phyloP scores from a whole-genome alignment of 1,284 basidiomycete species.

The Apiotrichum gamsii region DNA sequence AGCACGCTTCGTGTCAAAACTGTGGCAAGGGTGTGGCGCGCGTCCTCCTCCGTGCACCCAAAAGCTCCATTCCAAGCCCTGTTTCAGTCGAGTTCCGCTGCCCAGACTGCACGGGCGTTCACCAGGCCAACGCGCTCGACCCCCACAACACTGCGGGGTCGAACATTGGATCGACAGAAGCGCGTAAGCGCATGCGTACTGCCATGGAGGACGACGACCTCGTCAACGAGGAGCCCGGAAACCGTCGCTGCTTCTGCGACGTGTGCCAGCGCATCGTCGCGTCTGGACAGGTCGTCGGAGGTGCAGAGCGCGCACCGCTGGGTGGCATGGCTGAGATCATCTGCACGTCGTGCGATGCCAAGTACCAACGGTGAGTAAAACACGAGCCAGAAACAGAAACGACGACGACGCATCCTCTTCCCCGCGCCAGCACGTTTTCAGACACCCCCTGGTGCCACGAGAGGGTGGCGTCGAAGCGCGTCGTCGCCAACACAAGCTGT shows the following conservation, averaged over 20 bases:
- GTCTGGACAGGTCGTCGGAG: conserved; percentile 31
- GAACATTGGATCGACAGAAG: conserved; percentile 34
- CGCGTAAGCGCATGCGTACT: conserved; percentile 36
- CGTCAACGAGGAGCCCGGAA: conserved; percentile 10
- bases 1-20: conserved; percentile 19
- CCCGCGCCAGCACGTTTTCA: too few relatives aligned
- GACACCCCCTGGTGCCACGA: too few relatives aligned
- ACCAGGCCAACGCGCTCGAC: conserved; percentile 23
- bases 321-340: conserved; percentile 36
- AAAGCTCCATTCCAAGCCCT: conserved; percentile 32
- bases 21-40: conserved; percentile 30
- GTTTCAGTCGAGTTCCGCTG: conserved; percentile 29
- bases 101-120: conserved; percentile 25
- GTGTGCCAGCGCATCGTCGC: conserved; percentile 44
- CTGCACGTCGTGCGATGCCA: conserved; percentile 37
- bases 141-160: conserved; percentile 12
- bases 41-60: conserved; percentile 38
- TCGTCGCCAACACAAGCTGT: too few relatives aligned
- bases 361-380: conserved; percentile 41
- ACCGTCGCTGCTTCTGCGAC: conserved; percentile 35
- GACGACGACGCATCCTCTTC: too few relatives aligned
- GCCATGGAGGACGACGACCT: conserved; percentile 40
- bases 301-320: conserved; percentile 25
- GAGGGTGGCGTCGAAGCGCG: too few relatives aligned
- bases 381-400: too few relatives aligned